These are phyloP conservation scores for Penicillium sp. DNA, from an alignment of 2,329 filamentous ascomycete species.

Conservation along the genomic window DNA sequence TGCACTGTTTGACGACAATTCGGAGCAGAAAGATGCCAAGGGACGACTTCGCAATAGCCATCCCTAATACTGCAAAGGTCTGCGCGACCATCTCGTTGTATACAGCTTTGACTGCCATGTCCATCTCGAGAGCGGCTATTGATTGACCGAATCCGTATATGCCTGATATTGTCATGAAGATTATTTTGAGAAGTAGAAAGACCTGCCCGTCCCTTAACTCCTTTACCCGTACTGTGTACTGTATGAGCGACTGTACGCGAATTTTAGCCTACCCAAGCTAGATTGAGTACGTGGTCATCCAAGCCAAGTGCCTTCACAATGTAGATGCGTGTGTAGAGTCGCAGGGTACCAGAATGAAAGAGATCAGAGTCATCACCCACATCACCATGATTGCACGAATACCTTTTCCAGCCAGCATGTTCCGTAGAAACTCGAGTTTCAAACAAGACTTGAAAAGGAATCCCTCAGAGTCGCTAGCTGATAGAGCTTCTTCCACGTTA, in stretches of 20 bases:
- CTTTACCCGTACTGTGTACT: background rate
- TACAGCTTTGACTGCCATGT: conserved; percentile 29
- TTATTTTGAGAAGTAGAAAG: conserved; percentile 32
- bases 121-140: conserved; percentile 23
- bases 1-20: conserved; percentile 39
- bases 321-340: conserved; percentile 28
- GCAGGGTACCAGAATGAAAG: conserved; percentile 28
- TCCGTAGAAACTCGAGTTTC: background rate
- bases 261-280: conserved; percentile 30
- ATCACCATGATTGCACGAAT: conserved; percentile 23
- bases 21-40: conserved; percentile 45
- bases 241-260: no score
- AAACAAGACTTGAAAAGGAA: background rate
- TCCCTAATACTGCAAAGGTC: conserved; percentile 45
- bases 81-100: conserved; percentile 28
- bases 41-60: conserved; percentile 44
- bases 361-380: conserved; percentile 27
- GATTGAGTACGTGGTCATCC: conserved; percentile 37
- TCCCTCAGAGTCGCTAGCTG: background rate
- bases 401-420: conserved; percentile 20
- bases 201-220: conserved; percentile 10
- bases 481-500: background rate
- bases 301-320: conserved; percentile 41
- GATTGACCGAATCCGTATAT: conserved; percentile 40
- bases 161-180: conserved; percentile 35